Evolutionary conservation across 2,329 filamentous ascomycete genomes (phyloP), one percentile per base, ranked within the genome.

Genomic region (Colletotrichum incanum): DNA sequence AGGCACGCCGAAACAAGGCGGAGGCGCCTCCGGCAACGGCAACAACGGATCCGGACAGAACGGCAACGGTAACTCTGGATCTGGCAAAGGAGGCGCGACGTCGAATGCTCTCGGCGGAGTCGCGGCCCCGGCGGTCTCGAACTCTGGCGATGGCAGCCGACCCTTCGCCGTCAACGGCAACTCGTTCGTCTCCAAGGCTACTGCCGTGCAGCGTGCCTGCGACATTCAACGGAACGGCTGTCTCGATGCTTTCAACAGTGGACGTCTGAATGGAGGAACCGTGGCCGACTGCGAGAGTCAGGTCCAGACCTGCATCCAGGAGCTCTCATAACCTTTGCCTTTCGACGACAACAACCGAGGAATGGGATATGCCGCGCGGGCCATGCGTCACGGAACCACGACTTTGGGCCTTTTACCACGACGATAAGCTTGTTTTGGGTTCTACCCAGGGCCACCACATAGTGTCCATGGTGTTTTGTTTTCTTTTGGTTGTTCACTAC

Each of bases 181-280:
- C 82, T 90, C 84, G 47, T 92, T 93, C 78, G 86, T 87, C 49
- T 87, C 87, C 78, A 78, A 87, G 74, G 81, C 78, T 3, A 87
- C 86, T 12, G 91, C 91, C 26, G 81, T 87, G 50, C 86, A 91
- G 80, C 85, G 91, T 58, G 87, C 89, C 45, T 93, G 91, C 78
- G 86, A 90, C 73, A 86, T 91, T 71, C 89, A 92, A 82, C 88
- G 90, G 82, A 92, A 91, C 76, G 81, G 79, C 4, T 93, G 91
- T 76, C 83, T 87, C 16, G 82, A 90, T 74, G 86, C 86, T 37
- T 87, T 87, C 68, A 92, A 92, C 79, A 76, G 81, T 16, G 88
- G 89, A 26, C 70, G 80, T 62, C 75, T 83, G 18, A 74, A 77
- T 4, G 84, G 83, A 50, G 78, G 84, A 71, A 82, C 80, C 4